phyloP scores from a whole-genome alignment of 495 filamentous ascomycete genomes.

The Cetradonia linearis region DNA sequence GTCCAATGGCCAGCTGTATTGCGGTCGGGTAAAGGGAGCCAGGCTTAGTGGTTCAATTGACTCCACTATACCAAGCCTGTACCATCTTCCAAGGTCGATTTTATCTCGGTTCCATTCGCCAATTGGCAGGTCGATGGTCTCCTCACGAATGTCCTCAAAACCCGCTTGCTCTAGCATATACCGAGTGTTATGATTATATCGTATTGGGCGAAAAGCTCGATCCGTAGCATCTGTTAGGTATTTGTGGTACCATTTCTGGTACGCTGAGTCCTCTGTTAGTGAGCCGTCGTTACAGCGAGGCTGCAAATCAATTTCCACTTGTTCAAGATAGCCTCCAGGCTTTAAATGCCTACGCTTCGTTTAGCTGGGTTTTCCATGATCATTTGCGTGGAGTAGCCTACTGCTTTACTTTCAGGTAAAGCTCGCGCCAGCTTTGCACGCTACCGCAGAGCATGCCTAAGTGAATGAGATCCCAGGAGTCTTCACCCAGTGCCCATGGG shows the following conservation, averaged over 20 bases:
- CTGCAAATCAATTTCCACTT: slow-evolving; percentile 81
- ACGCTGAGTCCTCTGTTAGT: slow-evolving; percentile 39
- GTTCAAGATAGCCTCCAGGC: slow-evolving; percentile 75
- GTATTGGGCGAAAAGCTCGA: slow-evolving; percentile 52
- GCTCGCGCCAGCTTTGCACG: slow-evolving; percentile 62
- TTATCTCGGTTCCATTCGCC: slow-evolving; percentile 70
- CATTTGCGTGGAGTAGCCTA: slow-evolving; percentile 30
- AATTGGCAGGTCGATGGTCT: slow-evolving; percentile 59
- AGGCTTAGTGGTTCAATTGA: slow-evolving; percentile 65
- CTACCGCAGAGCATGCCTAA: slow-evolving; percentile 73
- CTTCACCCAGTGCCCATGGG: slow-evolving; percentile 64
- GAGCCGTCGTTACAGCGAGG: slow-evolving; percentile 69
- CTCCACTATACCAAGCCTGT: slow-evolving; percentile 51
- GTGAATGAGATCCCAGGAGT: slow-evolving; percentile 80
- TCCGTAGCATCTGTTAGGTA: slow-evolving; percentile 62
- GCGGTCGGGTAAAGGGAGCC: slow-evolving; percentile 59
- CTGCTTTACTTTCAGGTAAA: slow-evolving; percentile 62
- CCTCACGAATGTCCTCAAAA: slow-evolving; percentile 75
- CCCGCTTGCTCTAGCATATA: slow-evolving; percentile 56
- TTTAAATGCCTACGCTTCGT: slow-evolving; percentile 54
- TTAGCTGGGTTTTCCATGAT: slow-evolving; percentile 12
- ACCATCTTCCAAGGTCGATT: slow-evolving; percentile 72
- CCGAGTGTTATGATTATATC: slow-evolving; percentile 53
- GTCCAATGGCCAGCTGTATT: slow-evolving; percentile 49
- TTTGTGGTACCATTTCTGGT: slow-evolving; percentile 54